Evolutionary conservation across 495 filamentous ascomycete genomes (phyloP).

Genomic region (Xylaria castorea): DNA sequence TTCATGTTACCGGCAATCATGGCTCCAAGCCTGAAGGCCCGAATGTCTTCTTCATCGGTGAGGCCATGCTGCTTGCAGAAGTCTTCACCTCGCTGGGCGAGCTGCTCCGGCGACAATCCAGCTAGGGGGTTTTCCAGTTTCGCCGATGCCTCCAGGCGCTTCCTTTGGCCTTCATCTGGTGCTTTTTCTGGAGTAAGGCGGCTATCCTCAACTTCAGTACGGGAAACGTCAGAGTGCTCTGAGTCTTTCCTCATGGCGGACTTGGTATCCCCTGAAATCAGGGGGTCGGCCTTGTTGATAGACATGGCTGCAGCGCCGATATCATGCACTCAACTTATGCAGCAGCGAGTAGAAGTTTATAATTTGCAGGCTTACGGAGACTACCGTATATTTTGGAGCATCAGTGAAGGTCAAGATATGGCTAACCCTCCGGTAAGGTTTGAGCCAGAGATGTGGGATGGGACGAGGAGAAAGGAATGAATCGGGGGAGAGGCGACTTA

Average conservation of each 20-base stretch:
- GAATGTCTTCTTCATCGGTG: constrained; percentile 67
- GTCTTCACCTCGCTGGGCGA: constrained; percentile 67
- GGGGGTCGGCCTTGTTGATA: constrained; percentile 27
- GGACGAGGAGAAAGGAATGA: background rate
- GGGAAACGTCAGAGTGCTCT: constrained; percentile 33
- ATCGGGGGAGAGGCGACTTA: background rate
- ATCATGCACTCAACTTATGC: background rate
- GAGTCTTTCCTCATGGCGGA: constrained; percentile 30
- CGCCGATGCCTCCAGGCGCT: constrained; percentile 41
- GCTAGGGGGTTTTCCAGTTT: constrained; percentile 73
- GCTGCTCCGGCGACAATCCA: constrained; percentile 63
- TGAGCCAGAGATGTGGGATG: background rate
- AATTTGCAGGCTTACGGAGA: background rate
- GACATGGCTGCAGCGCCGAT: constrained; percentile 24
- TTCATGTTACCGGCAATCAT: constrained; percentile 59
- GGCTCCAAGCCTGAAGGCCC: constrained; percentile 76
- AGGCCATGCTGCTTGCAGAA: constrained; percentile 71
- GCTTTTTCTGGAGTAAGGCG: constrained; percentile 15
- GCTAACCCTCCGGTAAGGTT: background rate
- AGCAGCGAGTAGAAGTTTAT: background rate
- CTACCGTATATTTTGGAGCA: background rate
- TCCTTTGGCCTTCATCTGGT: constrained; percentile 33
- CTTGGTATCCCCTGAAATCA: constrained; percentile 26
- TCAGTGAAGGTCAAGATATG: background rate
- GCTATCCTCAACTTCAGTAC: constrained; percentile 31